phyloP scores from a whole-genome alignment of 2,329 filamentous ascomycete species.

The Ophiobolus disseminans region DNA sequence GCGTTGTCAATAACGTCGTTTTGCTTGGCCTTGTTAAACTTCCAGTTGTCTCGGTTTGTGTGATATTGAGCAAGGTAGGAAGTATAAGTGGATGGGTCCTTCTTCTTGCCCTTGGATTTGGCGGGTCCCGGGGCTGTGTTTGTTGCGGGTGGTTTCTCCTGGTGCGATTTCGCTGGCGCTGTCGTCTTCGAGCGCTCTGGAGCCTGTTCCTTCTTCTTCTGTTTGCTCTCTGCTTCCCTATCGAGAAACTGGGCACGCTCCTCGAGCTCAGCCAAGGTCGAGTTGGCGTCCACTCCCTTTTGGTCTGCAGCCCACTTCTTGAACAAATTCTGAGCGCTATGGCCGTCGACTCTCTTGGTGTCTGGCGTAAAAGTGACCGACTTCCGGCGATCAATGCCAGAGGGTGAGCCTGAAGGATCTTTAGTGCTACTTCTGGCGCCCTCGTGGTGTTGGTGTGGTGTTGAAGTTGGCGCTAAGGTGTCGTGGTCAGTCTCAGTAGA shows the following conservation, averaged over 20 bases:
- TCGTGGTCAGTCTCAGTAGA: slow-evolving; percentile 38
- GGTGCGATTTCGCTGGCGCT: too few relatives aligned
- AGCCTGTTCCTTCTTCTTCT: slow-evolving; percentile 23
- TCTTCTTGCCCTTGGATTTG: slow-evolving; percentile 40
- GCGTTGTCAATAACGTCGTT: slow-evolving; percentile 83
- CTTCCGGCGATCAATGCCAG: slow-evolving; percentile 53
- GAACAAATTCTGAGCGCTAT: slow-evolving; percentile 60
- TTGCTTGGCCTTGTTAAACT: slow-evolving; percentile 95
- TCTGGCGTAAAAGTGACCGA: slow-evolving; percentile 71
- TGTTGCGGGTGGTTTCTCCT: slow-evolving; percentile 4
- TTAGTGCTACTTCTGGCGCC: slow-evolving; percentile 19
- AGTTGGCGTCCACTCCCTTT: slow-evolving; percentile 32
- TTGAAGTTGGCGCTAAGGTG: slow-evolving; percentile 16
- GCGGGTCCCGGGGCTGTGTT: background rate
- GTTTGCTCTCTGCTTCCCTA: slow-evolving; percentile 15
- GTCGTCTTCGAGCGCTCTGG: too few relatives aligned
- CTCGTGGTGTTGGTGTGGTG: slow-evolving; percentile 24
- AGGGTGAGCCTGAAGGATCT: slow-evolving; percentile 32
- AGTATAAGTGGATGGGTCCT: slow-evolving; percentile 69
- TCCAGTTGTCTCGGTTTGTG: slow-evolving; percentile 75
- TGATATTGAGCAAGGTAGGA: slow-evolving; percentile 81
- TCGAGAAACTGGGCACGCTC: slow-evolving; percentile 34
- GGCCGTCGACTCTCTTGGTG: slow-evolving; percentile 65
- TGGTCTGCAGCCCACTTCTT: slow-evolving; percentile 56
- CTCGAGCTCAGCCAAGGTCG: slow-evolving; percentile 30